Base-by-base conservation (phyloP, 2,329 filamentous ascomycete genomes). In the Colletotrichum endophyticum region DNA sequence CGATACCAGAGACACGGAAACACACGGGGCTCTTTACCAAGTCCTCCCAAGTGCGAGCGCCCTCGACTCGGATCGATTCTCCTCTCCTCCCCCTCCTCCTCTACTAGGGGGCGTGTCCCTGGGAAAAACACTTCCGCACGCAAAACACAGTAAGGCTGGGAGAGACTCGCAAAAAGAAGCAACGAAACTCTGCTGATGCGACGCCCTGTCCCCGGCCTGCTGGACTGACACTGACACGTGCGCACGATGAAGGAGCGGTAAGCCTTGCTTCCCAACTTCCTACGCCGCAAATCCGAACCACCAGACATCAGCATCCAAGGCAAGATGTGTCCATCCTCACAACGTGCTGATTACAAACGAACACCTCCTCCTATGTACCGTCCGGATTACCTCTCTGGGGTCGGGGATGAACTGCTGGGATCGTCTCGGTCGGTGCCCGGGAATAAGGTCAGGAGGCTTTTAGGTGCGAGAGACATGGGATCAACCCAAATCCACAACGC, bases 371-470 rank as follows among this genome's bases (percentile, higher is more conserved):
- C n/a, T 49, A n/a, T n/a, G n/a, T n/a, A 25, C 63, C 36, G 9
- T 39, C n/a, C 36, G 34, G 34, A 66, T 49, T n/a, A 11, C 22
- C 22, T 39, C 63, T 49, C 49, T 61, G 25, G 61, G 49, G 30
- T 64, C 44, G 72, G 70, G 70, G 39, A 70, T 73, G 66, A 70
- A 69, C 34, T 74, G 25, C 72, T 74, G 36, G 59, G 70, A 68
- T 75, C 30, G 39, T 28, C 36, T 63, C 73, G 73, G 57, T 22
- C 62, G 56, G 49, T 34, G 44, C 39, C 32, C 57, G 57, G 73
- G 25, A 53, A 63, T 59, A 39, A 67, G 62, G 19, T 27, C 59
- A 57, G 32, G 49, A 71, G 32, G 49, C 44, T 53, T 72, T 75
- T 66, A 70, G 68, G 49, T 44, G 61, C 44, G 36, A 66, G 36